A percentile compares a stretch with the other conserved stretches of the same genome.
phyloP scores from a whole-genome alignment of 495 filamentous ascomycete genomes.

The Tuber magnatum region DNA sequence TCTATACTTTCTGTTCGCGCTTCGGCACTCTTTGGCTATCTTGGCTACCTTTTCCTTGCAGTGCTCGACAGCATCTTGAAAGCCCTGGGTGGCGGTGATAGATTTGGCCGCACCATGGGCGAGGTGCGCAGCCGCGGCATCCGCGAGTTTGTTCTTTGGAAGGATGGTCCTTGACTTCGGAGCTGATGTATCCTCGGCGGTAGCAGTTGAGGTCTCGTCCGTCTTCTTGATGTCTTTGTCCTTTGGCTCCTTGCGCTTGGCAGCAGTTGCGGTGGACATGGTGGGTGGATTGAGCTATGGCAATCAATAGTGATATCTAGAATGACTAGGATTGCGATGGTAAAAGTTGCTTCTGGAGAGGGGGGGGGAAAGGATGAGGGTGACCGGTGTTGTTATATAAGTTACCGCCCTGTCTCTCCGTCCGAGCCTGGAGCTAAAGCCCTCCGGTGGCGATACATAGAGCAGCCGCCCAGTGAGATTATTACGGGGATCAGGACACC shows the following conservation, averaged over 20 bases:
- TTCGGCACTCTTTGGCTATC: slow-evolving; percentile 73
- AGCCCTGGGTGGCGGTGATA: slow-evolving; percentile 52
- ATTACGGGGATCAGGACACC: neutral
- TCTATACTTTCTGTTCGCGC: slow-evolving; percentile 82
- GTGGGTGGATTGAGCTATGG: neutral
- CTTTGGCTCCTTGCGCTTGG: neutral
- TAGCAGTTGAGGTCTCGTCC: slow-evolving; percentile 9
- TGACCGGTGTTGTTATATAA: neutral
- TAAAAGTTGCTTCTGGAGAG: neutral
- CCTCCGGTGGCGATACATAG: neutral
- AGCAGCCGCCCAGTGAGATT: neutral
- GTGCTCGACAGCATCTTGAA: slow-evolving; percentile 61
- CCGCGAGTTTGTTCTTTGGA: slow-evolving; percentile 28
- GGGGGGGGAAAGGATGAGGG: neutral
- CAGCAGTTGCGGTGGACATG: neutral
- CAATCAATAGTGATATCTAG: neutral
- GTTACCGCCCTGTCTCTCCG: neutral
- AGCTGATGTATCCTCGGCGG: neutral
- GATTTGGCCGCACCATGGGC: slow-evolving; percentile 29
- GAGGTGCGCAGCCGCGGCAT: slow-evolving; percentile 10
- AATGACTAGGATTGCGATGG: neutral
- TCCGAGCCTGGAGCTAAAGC: neutral
- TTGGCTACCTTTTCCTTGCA: slow-evolving; percentile 70
- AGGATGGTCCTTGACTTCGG: slow-evolving; percentile 17
- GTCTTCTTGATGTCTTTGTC: neutral